Evolutionary conservation across 768 basidiomycete genomes (phyloP).

Genomic region (Xerocomus brunneocitrinus): DNA sequence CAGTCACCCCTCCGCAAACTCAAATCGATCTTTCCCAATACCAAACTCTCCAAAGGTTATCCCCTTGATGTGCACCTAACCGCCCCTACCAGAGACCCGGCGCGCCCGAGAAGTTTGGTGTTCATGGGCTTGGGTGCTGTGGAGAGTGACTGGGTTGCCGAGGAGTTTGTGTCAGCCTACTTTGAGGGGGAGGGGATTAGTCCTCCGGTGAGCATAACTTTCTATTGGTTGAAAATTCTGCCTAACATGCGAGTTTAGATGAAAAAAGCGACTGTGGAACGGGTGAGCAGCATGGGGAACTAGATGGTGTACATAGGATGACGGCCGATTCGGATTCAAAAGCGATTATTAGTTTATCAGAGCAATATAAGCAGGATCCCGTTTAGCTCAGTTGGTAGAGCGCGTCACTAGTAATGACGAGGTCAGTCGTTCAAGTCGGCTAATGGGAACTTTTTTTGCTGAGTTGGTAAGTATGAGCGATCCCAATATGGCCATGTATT

Average conservation of each 20-base stretch:
- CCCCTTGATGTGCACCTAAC: slow-evolving; percentile 68
- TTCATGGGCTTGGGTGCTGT: slow-evolving; percentile 71
- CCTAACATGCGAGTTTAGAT: slow-evolving; percentile 19
- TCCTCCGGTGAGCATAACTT: slow-evolving; percentile 51
- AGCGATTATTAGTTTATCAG: not conserved
- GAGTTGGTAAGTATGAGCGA: too few species aligned
- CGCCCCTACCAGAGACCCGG: slow-evolving; percentile 43
- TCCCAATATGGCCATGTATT: not conserved
- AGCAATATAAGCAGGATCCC: slow-evolving; percentile 12
- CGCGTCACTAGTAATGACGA: slow-evolving; percentile 70
- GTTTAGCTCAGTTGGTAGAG: slow-evolving; percentile 50
- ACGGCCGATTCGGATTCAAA: too few species aligned
- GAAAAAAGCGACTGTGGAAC: slow-evolving; percentile 25
- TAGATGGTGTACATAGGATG: slow-evolving; percentile 6
- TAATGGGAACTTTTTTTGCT: slow-evolving; percentile 33
- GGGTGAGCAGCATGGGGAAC: slow-evolving; percentile 16
- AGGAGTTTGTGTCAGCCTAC: slow-evolving; percentile 68
- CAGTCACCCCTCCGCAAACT: slow-evolving; percentile 66
- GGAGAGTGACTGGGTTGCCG: slow-evolving; percentile 70
- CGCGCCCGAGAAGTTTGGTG: slow-evolving; percentile 50
- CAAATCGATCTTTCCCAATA: slow-evolving; percentile 72
- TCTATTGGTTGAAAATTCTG: not conserved
- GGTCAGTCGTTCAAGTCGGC: slow-evolving; percentile 66
- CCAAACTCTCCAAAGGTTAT: slow-evolving; percentile 59
- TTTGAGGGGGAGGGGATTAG: slow-evolving; percentile 69